A percentile compares a stretch with the other conserved stretches of the same genome.
phyloP scores from a whole-genome alignment of 257 asterid species.

The Thymus quinquecostatus region DNA sequence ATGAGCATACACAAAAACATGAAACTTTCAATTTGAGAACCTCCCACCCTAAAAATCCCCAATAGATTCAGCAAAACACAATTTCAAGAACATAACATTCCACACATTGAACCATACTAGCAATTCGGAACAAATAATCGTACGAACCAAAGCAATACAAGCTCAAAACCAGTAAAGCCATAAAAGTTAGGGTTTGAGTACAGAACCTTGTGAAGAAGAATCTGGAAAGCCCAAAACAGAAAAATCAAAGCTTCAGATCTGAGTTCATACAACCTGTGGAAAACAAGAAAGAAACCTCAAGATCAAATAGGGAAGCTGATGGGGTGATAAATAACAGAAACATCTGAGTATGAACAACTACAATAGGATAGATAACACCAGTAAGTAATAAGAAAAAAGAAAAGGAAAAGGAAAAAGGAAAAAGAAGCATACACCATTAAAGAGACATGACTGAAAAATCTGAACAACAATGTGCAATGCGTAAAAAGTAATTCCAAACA shows the following conservation, averaged over 20 bases:
- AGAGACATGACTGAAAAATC: not conserved
- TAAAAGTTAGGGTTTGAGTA: not conserved
- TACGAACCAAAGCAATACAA: conserved; percentile 6
- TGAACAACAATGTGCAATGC: conserved; percentile 14
- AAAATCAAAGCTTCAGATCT: conserved; percentile 61
- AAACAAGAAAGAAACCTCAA: conserved; percentile 21
- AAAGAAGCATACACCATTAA: not conserved
- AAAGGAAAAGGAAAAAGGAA: not conserved
- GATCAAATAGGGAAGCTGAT: conserved; percentile 27
- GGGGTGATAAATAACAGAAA: conserved; percentile 11
- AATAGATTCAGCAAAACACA: conserved; percentile 13
- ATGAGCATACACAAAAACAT: not conserved
- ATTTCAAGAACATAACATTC: not conserved
- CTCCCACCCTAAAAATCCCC: conserved; percentile 4
- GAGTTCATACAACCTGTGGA: conserved; percentile 46
- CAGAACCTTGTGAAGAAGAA: conserved; percentile 33
- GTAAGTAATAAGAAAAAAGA: no score
- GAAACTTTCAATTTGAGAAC: conserved; percentile 19
- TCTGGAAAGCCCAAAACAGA: conserved; percentile 36
- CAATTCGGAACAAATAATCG: not conserved
- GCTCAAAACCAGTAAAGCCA: conserved; percentile 21
- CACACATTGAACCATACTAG: not conserved
- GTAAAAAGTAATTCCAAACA: not conserved
- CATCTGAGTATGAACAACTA: not conserved
- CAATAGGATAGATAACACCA: no score